Conservation (phyloP, 1,284 basidiomycete genomes). For the Athelia sp. region DNA sequence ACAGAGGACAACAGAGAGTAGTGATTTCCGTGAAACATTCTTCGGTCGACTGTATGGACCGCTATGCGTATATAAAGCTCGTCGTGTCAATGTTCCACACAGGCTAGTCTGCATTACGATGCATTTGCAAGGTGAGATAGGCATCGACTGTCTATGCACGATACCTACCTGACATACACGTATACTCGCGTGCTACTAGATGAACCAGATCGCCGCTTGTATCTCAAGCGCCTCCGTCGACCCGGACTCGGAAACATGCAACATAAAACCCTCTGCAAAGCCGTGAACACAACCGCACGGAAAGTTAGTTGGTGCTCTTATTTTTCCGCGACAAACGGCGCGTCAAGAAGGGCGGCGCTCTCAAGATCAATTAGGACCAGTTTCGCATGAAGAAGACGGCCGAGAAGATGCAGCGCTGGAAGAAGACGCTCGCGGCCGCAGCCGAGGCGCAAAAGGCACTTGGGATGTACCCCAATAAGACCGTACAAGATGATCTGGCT, state of each 20-base stretch:
- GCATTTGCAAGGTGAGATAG: slow-evolving; percentile 93
- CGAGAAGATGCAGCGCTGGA: slow-evolving; percentile 87
- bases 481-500: slow-evolving; percentile 91
- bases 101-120: slow-evolving; percentile 92
- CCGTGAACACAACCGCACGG: slow-evolving; percentile 85
- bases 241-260: slow-evolving; percentile 93
- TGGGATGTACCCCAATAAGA: slow-evolving; percentile 81
- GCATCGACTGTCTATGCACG: slow-evolving; percentile 6
- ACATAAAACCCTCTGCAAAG: slow-evolving; percentile 80
- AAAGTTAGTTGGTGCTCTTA: slow-evolving; percentile 93
- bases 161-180: slow-evolving; percentile 52
- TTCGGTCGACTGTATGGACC: slow-evolving; percentile 94
- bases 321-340: slow-evolving; percentile 91
- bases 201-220: slow-evolving; percentile 81
- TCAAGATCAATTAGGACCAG: slow-evolving; percentile 98
- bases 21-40: slow-evolving; percentile 90
- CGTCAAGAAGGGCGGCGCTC: slow-evolving; percentile 95
- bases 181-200: slow-evolving; percentile 94
- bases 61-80: slow-evolving; percentile 97
- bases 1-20: slow-evolving; percentile 95
- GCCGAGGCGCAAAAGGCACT: slow-evolving; percentile 88
- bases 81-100: slow-evolving; percentile 97
- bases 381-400: slow-evolving; percentile 94
- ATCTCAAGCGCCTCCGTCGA: slow-evolving; percentile 85
- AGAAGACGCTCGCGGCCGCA: slow-evolving; percentile 79